phyloP scores from a whole-genome alignment of 805 yeast genomes.

The Metschnikowia sp. region DNA sequence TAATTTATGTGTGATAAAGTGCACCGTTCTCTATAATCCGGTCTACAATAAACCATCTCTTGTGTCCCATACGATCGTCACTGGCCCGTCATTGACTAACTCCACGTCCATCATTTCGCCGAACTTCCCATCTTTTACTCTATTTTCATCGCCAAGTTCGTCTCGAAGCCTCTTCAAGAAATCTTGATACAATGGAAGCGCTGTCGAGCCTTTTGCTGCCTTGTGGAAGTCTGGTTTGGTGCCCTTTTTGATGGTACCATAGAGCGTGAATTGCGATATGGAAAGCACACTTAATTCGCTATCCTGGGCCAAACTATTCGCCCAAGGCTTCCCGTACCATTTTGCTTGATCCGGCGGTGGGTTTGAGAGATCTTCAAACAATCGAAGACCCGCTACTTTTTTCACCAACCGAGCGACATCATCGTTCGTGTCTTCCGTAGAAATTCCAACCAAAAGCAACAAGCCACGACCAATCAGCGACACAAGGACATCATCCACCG shows the following conservation, averaged over 20 bases:
- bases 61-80: constrained; percentile 80
- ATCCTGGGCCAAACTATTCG: constrained; percentile 56
- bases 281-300: constrained; percentile 71
- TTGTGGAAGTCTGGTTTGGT: constrained; percentile 92
- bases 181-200: constrained; percentile 48
- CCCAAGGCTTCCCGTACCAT: constrained; percentile 74
- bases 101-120: constrained; percentile 98
- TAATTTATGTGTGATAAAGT: background rate
- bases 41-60: constrained; percentile 4
- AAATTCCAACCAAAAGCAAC: constrained; percentile 79
- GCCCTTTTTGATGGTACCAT: constrained; percentile 84
- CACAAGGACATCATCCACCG: constrained; percentile 67
- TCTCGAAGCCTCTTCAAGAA: constrained; percentile 47
- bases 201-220: constrained; percentile 77
- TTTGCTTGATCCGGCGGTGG: constrained; percentile 39
- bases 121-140: constrained; percentile 83
- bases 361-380: constrained; percentile 62
- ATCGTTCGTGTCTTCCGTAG: constrained; percentile 68
- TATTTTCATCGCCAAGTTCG: constrained; percentile 53
- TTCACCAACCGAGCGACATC: constrained; percentile 69
- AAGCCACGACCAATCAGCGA: constrained; percentile 78
- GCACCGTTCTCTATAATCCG: background rate
- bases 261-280: constrained; percentile 89
- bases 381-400: constrained; percentile 60
- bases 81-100: constrained; percentile 89